phyloP scores from a whole-genome alignment of 2,329 filamentous ascomycete species.

The Exophiala xenobiotica region DNA sequence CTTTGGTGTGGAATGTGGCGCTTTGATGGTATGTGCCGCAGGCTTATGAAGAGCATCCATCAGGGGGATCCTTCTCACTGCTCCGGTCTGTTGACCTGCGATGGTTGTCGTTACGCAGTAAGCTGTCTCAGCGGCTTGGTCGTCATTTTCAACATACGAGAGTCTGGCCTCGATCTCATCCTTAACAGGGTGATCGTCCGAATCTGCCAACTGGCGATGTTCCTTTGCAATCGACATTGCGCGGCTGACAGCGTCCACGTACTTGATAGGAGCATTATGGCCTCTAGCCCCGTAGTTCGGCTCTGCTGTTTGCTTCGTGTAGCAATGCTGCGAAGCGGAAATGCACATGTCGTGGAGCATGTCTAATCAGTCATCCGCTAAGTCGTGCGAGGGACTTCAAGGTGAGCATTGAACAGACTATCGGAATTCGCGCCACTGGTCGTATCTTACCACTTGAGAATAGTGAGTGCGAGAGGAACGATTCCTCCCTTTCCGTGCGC shows the following conservation, averaged over 20 bases:
- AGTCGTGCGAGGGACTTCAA: too few species aligned
- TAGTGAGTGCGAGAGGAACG: too few species aligned
- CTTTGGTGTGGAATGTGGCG: constrained; percentile 26
- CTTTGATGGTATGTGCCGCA: constrained; percentile 24
- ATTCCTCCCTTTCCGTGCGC: too few species aligned
- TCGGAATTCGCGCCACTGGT: too few species aligned
- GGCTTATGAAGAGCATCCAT: background rate
- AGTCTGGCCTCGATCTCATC: too few species aligned
- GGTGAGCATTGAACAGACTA: too few species aligned
- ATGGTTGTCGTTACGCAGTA: background rate
- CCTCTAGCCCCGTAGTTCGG: background rate
- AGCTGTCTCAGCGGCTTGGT: background rate
- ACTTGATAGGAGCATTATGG: background rate
- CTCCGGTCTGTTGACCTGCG: background rate
- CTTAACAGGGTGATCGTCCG: too few species aligned
- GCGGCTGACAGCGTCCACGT: background rate
- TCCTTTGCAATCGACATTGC: background rate
- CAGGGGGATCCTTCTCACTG: background rate
- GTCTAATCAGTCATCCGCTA: too few species aligned
- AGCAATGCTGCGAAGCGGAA: too few species aligned
- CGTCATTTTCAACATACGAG: background rate
- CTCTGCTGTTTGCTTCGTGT: background rate
- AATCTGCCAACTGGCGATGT: background rate
- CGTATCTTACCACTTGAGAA: too few species aligned
- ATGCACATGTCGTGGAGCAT: too few species aligned